These are phyloP conservation scores for Yamadazyma triangularis DNA, from an alignment of 1,139 yeast species.

Conservation along the genomic window DNA sequence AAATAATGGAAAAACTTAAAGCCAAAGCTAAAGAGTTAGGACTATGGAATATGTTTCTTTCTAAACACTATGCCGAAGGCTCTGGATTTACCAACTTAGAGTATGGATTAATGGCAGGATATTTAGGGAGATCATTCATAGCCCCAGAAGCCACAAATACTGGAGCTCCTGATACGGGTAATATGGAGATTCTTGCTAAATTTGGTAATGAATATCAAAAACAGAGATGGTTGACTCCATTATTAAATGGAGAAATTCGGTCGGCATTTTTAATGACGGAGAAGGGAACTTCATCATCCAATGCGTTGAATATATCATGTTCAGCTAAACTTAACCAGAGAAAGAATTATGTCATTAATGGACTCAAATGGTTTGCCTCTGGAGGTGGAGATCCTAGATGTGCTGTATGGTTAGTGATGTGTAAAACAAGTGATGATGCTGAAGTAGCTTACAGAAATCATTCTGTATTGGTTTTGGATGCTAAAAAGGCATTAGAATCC, in stretches of 20 bases:
- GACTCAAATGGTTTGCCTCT: conserved; percentile 73
- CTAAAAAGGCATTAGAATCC: conserved; percentile 45
- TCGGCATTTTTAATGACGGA: conserved; percentile 75
- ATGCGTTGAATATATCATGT: conserved; percentile 60
- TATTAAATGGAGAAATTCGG: conserved; percentile 55
- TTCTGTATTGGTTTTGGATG: conserved; percentile 56
- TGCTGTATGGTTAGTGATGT: conserved; percentile 63
- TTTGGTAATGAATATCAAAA: conserved; percentile 55
- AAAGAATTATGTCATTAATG: conserved; percentile 57
- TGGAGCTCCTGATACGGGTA: conserved; percentile 72
- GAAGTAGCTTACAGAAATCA: conserved; percentile 48
- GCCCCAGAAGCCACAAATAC: conserved; percentile 67
- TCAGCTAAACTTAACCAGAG: conserved; percentile 38
- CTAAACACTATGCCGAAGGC: conserved; percentile 54
- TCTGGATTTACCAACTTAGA: conserved; percentile 65
- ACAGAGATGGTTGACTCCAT: conserved; percentile 50
- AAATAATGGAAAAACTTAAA: conserved; percentile 50
- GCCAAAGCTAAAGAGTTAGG: conserved; percentile 52
- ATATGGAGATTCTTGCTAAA: conserved; percentile 64
- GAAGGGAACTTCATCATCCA: conserved; percentile 60
- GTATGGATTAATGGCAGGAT: conserved; percentile 68
- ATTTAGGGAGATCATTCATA: conserved; percentile 52
- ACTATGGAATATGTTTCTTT: conserved; percentile 63
- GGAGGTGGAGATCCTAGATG: conserved; percentile 74
- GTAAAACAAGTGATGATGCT: conserved; percentile 44